Percentiles rank a stretch among this genome's conserved stretches.
Conservation (phyloP, 345 rosid species). For the Anastatica hierochuntica region DNA sequence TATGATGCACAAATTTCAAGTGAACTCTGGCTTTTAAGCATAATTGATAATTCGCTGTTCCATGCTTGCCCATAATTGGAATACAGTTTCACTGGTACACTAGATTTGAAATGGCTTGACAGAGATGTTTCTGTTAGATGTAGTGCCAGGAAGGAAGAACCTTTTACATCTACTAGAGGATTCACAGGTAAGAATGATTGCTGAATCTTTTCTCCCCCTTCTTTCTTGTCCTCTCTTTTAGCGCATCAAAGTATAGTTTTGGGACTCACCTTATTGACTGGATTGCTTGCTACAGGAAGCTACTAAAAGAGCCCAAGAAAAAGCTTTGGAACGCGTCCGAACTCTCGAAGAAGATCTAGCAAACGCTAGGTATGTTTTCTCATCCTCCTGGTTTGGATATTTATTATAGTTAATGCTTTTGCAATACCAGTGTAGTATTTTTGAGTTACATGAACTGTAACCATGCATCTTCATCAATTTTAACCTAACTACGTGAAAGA, state of each 20-base stretch:
- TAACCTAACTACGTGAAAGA: not conserved
- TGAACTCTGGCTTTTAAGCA: not conserved
- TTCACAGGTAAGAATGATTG: constrained; percentile 54
- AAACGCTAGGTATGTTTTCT: constrained; percentile 46
- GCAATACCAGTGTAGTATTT: not conserved
- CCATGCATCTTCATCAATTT: not conserved
- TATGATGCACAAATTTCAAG: not conserved
- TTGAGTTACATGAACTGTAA: no score
- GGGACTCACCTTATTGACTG: constrained; percentile 2
- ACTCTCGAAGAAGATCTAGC: constrained; percentile 72
- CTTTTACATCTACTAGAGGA: constrained; percentile 65
- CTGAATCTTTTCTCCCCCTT: not conserved
- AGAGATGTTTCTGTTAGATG: constrained; percentile 18
- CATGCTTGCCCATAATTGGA: constrained; percentile 8
- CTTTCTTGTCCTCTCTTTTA: constrained; percentile 2
- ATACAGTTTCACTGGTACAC: not conserved
- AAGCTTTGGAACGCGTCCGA: constrained; percentile 50
- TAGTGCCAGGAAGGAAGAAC: constrained; percentile 49
- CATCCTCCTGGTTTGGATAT: not conserved
- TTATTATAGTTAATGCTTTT: not conserved
- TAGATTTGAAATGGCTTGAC: constrained; percentile 8
- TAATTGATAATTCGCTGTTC: not conserved
- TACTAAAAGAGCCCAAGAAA: constrained; percentile 68
- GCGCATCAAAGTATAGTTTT: constrained; percentile 4
- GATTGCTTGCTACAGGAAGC: constrained; percentile 50